Evolutionary conservation across 352 stramenopile species (phyloP).

Genomic region (Globisporangium polare): DNA sequence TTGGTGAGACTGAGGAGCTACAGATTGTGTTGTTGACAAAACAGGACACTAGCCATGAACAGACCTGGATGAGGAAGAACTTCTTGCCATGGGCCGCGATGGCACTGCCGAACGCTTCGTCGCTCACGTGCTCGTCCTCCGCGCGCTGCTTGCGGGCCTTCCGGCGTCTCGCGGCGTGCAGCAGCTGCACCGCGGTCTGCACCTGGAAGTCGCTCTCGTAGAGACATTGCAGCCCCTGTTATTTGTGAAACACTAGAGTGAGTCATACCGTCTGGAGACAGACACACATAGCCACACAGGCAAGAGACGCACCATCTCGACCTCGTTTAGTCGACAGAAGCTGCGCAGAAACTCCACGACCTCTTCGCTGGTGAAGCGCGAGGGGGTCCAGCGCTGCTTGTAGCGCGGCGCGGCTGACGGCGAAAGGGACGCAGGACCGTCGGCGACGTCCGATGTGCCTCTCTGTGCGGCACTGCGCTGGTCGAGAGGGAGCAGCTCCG

Average conservation of each 20-base stretch:
- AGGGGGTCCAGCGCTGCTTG: conserved; percentile 39
- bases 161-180: conserved; percentile 31
- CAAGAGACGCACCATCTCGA: conserved; percentile 33
- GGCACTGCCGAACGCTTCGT: conserved; percentile 41
- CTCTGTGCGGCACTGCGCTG: conserved; percentile 12
- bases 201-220: conserved; percentile 54
- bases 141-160: conserved; percentile 21
- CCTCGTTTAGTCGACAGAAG: conserved; percentile 45
- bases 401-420: conserved; percentile 13
- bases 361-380: conserved; percentile 26
- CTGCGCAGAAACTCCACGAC: conserved; percentile 51
- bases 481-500: conserved; percentile 31
- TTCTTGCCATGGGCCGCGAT: conserved; percentile 49
- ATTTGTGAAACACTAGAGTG: too few relatives aligned
- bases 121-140: conserved; percentile 23
- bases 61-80: conserved; percentile 58
- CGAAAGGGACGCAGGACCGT: too few relatives aligned
- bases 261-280: too few relatives aligned
- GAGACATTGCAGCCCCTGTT: conserved; percentile 60
- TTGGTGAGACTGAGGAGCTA: background rate
- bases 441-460: background rate
- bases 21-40: background rate
- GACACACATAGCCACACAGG: too few relatives aligned
- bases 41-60: conserved; percentile 5
- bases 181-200: conserved; percentile 29